A percentile compares a stretch with the other conserved stretches of the same genome.
Conservation (phyloP, 2,329 filamentous ascomycete genomes). For the Mycosphaerelloides madeirae region DNA sequence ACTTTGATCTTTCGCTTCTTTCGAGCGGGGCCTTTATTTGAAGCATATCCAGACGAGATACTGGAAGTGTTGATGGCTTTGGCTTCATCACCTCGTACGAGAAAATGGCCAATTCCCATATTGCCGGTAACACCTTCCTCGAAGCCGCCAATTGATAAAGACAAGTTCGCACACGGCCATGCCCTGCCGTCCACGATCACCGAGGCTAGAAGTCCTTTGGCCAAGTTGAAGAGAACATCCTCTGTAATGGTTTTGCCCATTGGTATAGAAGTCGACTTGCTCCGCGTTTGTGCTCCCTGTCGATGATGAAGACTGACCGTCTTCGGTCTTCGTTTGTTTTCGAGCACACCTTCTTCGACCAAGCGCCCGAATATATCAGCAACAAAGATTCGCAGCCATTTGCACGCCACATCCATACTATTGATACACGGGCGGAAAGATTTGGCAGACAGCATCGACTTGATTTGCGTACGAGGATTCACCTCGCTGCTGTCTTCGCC, state of each 20-base stretch:
- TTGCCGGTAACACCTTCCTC: conserved; percentile 83
- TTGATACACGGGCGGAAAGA: conserved; percentile 84
- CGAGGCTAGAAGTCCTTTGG: conserved; percentile 71
- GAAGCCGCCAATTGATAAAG: conserved; percentile 83
- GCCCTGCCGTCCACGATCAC: conserved; percentile 71
- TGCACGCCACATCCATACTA: conserved; percentile 68
- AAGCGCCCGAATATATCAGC: conserved; percentile 87
- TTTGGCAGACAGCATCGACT: conserved; percentile 95
- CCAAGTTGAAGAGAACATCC: conserved; percentile 65
- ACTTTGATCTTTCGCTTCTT: conserved; percentile 35
- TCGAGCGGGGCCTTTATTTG: conserved; percentile 22
- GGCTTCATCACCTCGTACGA: conserved; percentile 63
- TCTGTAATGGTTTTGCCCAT: conserved; percentile 70
- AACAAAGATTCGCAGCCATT: conserved; percentile 86
- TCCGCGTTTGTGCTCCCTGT: conserved; percentile 67
- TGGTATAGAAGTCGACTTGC: conserved; percentile 71
- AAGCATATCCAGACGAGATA: conserved; percentile 20
- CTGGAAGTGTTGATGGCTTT: conserved; percentile 40
- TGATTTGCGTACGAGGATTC: conserved; percentile 85
- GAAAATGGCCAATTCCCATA: conserved; percentile 76
- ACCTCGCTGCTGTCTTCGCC: conserved; percentile 86
- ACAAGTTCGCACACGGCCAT: conserved; percentile 91
- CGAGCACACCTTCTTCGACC: conserved; percentile 82
- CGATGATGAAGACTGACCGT: conserved; percentile 82
- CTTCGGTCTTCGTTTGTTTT: conserved; percentile 80